A percentile compares a stretch with the other conserved stretches of the same genome.
These are phyloP conservation scores for Polygonum maritimum DNA, from an alignment of 148 eudicot genomes.

Conservation along the genomic window DNA sequence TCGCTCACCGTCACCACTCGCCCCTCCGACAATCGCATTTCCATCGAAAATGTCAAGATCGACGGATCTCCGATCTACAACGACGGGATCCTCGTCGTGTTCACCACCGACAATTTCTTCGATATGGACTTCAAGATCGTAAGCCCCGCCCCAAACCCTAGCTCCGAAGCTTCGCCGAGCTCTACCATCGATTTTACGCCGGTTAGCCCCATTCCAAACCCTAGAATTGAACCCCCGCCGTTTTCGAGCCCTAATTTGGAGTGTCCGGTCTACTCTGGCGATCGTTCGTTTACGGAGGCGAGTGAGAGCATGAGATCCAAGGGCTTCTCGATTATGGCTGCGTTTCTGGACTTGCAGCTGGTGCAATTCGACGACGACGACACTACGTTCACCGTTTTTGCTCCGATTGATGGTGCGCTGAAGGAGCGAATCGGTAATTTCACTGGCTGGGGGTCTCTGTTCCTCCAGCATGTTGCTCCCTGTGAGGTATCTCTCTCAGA, in stretches of 20 bases:
- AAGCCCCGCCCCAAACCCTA: not conserved
- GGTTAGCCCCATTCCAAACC: not conserved
- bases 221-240: not conserved
- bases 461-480: constrained; percentile 44
- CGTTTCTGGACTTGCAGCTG: constrained; percentile 61
- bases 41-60: constrained; percentile 36
- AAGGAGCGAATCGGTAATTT: constrained; percentile 26
- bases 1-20: constrained; percentile 37
- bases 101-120: constrained; percentile 36
- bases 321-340: constrained; percentile 48
- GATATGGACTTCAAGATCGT: constrained; percentile 17
- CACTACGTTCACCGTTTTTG: constrained; percentile 38
- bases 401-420: constrained; percentile 39
- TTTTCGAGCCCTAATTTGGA: constrained; percentile 10
- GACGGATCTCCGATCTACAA: constrained; percentile 35
- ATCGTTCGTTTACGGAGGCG: constrained; percentile 22
- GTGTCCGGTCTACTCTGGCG: constrained; percentile 12
- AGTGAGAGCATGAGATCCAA: constrained; percentile 29
- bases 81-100: constrained; percentile 42
- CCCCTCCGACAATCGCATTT: constrained; percentile 15
- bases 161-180: not conserved
- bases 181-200: not conserved
- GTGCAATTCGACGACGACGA: constrained; percentile 10
- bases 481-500: constrained; percentile 32
- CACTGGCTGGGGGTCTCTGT: constrained; percentile 26